Conservation (phyloP, 2,329 filamentous ascomycete species). For the Davidsoniella neocaledoniae region DNA sequence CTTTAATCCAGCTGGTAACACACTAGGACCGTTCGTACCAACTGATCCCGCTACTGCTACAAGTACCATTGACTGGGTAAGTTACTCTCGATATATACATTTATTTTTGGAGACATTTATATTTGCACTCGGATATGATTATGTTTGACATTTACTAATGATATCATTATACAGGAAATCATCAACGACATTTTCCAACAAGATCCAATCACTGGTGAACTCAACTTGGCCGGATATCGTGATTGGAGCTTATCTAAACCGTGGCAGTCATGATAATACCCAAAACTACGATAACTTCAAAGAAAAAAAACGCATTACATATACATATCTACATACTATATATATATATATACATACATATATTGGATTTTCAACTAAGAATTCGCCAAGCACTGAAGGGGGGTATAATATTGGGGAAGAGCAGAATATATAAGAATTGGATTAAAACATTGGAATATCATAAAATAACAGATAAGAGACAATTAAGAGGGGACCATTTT, state of each 20-base stretch:
- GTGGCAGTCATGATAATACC: slow-evolving; percentile 14
- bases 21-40: no score
- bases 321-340: slow-evolving; percentile 3
- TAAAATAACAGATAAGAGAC: no score
- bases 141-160: neutral
- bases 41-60: no score
- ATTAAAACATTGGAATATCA: no score
- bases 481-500: no score
- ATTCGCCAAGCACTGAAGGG: no score
- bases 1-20: no score
- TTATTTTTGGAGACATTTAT: neutral
- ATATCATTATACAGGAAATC: slow-evolving; percentile 18
- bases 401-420: no score
- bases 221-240: slow-evolving; percentile 23
- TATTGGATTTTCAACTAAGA: neutral
- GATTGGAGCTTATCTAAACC: slow-evolving; percentile 21
- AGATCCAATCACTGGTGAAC: slow-evolving; percentile 23
- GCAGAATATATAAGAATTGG: no score
- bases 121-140: neutral
- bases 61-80: slow-evolving; percentile 7
- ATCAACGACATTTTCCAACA: slow-evolving; percentile 23
- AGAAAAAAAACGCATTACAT: neutral
- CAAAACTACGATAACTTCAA: no score
- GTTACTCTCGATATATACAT: neutral
- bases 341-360: neutral